Evolutionary conservation across 2,329 filamentous ascomycete species (phyloP).

Genomic region (Chaetoscypha palmicola): DNA sequence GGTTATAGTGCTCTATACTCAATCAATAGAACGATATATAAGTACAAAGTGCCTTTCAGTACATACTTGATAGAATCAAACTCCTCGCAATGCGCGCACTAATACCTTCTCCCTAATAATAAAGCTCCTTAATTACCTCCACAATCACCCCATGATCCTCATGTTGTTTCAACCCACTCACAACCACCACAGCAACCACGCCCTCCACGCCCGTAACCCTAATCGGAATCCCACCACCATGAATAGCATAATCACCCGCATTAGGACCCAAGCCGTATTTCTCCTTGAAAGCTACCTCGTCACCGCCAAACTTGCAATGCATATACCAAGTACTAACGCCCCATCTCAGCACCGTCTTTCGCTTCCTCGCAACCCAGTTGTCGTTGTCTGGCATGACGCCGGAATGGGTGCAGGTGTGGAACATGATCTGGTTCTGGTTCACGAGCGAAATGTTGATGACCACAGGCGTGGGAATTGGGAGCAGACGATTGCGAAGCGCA

Average conservation of each 20-base stretch:
- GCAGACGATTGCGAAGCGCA: slow-evolving; percentile 56
- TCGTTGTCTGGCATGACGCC: slow-evolving; percentile 68
- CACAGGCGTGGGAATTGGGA: slow-evolving; percentile 46
- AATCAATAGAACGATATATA: not conserved
- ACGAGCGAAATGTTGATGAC: slow-evolving; percentile 60
- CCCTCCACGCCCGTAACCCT: slow-evolving; percentile 68
- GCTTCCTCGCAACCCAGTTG: slow-evolving; percentile 63
- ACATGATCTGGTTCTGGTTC: slow-evolving; percentile 54
- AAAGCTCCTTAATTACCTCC: slow-evolving; percentile 37
- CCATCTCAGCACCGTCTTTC: slow-evolving; percentile 64
- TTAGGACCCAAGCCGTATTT: slow-evolving; percentile 57
- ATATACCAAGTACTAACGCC: slow-evolving; percentile 65
- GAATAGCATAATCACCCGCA: slow-evolving; percentile 62
- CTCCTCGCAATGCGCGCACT: not conserved
- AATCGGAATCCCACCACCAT: slow-evolving; percentile 70
- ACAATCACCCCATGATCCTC: slow-evolving; percentile 73
- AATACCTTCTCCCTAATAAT: slow-evolving; percentile 1
- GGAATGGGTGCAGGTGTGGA: slow-evolving; percentile 60
- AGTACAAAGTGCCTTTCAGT: not conserved
- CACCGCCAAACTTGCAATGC: slow-evolving; percentile 56
- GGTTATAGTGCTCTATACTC: no score
- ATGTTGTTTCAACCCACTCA: slow-evolving; percentile 68
- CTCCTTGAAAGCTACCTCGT: slow-evolving; percentile 57
- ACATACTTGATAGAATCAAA: not conserved
- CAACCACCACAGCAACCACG: slow-evolving; percentile 65